Evolutionary conservation across 2,329 filamentous ascomycete species (phyloP).

Genomic region (Diaporthe batatas): DNA sequence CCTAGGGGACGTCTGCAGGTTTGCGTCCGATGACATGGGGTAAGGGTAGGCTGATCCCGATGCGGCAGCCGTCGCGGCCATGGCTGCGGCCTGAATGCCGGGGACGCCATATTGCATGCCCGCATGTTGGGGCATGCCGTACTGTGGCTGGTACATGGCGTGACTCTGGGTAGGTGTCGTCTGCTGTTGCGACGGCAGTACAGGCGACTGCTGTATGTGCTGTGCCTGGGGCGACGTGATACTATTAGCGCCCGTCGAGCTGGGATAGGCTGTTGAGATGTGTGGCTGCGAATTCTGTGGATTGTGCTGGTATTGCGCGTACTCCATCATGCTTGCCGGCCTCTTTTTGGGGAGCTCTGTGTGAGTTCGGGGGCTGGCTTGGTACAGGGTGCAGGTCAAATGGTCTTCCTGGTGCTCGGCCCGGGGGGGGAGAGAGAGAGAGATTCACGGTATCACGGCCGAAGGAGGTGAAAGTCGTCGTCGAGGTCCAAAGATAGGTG

Average conservation of each 20-base stretch:
- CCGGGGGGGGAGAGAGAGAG: no score
- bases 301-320: conserved; percentile 79
- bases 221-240: conserved; percentile 82
- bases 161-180: conserved; percentile 73
- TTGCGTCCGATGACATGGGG: conserved; percentile 75
- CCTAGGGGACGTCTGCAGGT: conserved; percentile 81
- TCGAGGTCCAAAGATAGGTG: background rate
- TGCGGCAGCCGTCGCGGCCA: conserved; percentile 91
- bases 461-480: background rate
- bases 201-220: conserved; percentile 80
- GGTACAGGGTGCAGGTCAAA: background rate
- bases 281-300: conserved; percentile 72
- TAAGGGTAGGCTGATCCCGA: conserved; percentile 84
- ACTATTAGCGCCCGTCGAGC: conserved; percentile 65
- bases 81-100: conserved; percentile 88
- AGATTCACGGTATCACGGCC: background rate
- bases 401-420: background rate
- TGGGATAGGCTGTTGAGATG: conserved; percentile 73
- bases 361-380: conserved; percentile 44
- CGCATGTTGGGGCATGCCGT: conserved; percentile 77
- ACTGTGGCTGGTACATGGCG: conserved; percentile 85
- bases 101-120: conserved; percentile 86
- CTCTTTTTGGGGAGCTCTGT: conserved; percentile 1
- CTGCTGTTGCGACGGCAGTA: conserved; percentile 83
- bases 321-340: conserved; percentile 75